phyloP scores from a whole-genome alignment of 2,329 filamentous ascomycete species.

The Ophiognomonia clavigignenti-juglandacearum region DNA sequence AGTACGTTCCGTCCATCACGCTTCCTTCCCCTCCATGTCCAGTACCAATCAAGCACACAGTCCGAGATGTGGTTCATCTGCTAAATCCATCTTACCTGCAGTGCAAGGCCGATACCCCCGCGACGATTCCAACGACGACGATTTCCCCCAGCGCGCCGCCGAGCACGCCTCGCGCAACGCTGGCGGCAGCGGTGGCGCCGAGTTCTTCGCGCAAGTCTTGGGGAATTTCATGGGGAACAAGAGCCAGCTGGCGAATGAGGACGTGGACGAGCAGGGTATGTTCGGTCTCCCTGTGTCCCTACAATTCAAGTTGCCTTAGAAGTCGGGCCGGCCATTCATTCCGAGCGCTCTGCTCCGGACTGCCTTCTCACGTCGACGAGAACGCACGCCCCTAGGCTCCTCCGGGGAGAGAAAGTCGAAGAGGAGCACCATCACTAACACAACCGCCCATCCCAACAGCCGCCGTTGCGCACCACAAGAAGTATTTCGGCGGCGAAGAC shows the following conservation, averaged over 20 bases:
- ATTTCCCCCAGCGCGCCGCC: slow-evolving; percentile 30
- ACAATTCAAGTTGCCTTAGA: background rate
- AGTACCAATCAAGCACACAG: background rate
- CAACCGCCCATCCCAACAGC: too few species aligned
- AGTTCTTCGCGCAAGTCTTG: slow-evolving; percentile 46
- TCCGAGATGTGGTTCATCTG: background rate
- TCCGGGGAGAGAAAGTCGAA: too few species aligned
- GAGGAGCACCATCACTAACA: too few species aligned
- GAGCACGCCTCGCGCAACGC: slow-evolving; percentile 42
- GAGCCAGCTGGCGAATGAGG: slow-evolving; percentile 39
- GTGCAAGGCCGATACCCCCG: slow-evolving; percentile 25
- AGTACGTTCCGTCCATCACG: slow-evolving; percentile 18
- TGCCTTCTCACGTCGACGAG: too few species aligned
- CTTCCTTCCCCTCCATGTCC: background rate
- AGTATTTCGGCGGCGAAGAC: slow-evolving; percentile 59
- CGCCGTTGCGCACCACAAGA: slow-evolving; percentile 69
- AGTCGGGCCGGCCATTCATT: too few species aligned
- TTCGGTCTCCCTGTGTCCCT: background rate
- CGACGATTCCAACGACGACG: slow-evolving; percentile 40
- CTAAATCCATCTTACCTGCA: background rate
- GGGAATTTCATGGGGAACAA: slow-evolving; percentile 45
- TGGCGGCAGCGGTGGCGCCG: slow-evolving; percentile 39
- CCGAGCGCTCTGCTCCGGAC: too few species aligned
- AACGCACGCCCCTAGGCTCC: too few species aligned
- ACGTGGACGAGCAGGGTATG: slow-evolving; percentile 46